Conservation (phyloP, 2,329 filamentous ascomycete genomes). For the Sclerotinia nivalis region DNA sequence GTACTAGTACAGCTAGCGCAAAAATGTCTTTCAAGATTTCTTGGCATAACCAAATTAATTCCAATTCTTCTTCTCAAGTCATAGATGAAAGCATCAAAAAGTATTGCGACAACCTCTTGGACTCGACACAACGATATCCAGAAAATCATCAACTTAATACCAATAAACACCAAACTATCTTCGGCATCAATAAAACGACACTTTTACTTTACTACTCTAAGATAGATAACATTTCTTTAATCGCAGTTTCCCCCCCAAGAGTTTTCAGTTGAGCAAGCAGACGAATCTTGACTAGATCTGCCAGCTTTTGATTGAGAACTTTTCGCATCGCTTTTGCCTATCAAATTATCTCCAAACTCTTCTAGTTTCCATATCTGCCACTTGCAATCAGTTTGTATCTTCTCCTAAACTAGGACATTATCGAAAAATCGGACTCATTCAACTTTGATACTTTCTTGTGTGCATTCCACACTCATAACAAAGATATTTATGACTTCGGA, state of each 20-base stretch:
- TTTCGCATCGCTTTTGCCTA: constrained; percentile 4
- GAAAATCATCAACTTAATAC: not conserved
- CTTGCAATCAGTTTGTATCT: constrained; percentile 19
- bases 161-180: not conserved
- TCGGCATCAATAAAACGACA: not conserved
- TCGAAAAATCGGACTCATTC: not conserved
- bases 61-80: constrained; percentile 4
- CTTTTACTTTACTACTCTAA: not conserved
- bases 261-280: constrained; percentile 2
- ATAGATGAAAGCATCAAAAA: not conserved
- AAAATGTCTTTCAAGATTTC: constrained; percentile 14
- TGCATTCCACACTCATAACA: constrained; percentile 23
- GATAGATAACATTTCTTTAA: constrained; percentile 8
- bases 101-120: constrained; percentile 12
- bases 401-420: not conserved
- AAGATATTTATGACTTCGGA: constrained; percentile 38
- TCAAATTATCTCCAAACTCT: not conserved
- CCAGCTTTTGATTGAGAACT: not conserved
- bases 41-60: constrained; percentile 17
- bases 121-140: not conserved
- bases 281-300: not conserved
- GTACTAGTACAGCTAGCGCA: not conserved
- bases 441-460: constrained; percentile 5
- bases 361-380: not conserved
- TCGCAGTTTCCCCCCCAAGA: constrained; percentile 1